phyloP scores from a whole-genome alignment of 2,329 filamentous ascomycete genomes.

The Colletotrichum sidae region DNA sequence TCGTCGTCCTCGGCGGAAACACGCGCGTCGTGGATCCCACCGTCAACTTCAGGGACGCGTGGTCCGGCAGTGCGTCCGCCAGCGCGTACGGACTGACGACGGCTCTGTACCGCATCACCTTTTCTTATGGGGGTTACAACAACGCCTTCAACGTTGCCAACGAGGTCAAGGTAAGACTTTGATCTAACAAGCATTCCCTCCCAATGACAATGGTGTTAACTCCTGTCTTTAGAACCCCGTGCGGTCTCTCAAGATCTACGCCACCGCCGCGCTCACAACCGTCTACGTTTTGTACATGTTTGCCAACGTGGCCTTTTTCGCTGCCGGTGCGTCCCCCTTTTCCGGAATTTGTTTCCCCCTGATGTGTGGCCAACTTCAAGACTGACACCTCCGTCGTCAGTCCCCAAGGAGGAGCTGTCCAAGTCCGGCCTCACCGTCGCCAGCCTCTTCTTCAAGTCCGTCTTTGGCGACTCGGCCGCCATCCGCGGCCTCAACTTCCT shows the following conservation, averaged over 20 bases:
- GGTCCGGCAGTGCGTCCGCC: constrained; percentile 23
- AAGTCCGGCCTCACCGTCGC: constrained; percentile 65
- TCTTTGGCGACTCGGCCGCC: constrained; percentile 63
- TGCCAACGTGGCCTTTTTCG: constrained; percentile 69
- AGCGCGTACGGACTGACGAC: constrained; percentile 24
- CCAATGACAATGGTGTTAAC: background rate
- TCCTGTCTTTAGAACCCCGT: constrained; percentile 61
- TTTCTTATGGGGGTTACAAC: constrained; percentile 55
- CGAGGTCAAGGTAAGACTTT: constrained; percentile 56
- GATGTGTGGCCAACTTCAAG: background rate
- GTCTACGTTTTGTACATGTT: constrained; percentile 68
- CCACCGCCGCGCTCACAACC: constrained; percentile 59
- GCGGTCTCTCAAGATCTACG: constrained; percentile 62
- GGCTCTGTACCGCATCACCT: constrained; percentile 26
- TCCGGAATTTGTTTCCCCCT: background rate
- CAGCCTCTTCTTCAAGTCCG: constrained; percentile 67
- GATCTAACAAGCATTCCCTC: background rate
- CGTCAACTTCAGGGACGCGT: constrained; percentile 48
- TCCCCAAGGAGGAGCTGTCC: constrained; percentile 63
- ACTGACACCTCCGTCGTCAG: constrained; percentile 39
- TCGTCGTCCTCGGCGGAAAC: constrained; percentile 18
- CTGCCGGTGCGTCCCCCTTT: constrained; percentile 52
- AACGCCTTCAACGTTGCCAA: constrained; percentile 73
- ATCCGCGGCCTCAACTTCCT: constrained; percentile 67
- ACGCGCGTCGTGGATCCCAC: constrained; percentile 45